Base-by-base conservation (phyloP, 441 rosid species). In the Populus hybrid region DNA sequence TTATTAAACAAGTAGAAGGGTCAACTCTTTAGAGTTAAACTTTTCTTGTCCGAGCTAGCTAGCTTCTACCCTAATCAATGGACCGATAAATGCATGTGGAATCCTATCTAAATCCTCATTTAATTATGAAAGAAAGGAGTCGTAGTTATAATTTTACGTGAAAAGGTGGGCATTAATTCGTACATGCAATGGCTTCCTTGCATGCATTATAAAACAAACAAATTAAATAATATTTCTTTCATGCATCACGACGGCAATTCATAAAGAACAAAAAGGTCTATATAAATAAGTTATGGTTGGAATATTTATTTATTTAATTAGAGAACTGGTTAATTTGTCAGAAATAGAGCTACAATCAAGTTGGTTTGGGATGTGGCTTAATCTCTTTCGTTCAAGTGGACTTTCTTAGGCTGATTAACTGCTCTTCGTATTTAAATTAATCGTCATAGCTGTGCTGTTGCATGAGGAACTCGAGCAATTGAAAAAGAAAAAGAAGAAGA, bases 21-120 rank as follows among this genome's bases (percentile, higher is more conserved):
- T 79, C 84, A 81, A 78, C 82, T 32, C 75, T 69, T 40, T 67
- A 59, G 57, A 72, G 34, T 76, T 75, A 30, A 75, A 69, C 72
- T 2, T 68, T 75, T 40, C 36, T 65, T 72, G 75, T 36, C 70
- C 34, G 5, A 26, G 35, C 30, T 28, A 28, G 30, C 30, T 28
- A 28, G 30, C 28, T 34, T 23, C 4, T 42, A 68, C 18, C 7
- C 12, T 40, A 46, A n/a, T 64, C 18, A 30, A 14, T 1, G 20
- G 6, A 18, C 10, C 26, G 40, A 8, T 57, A 6, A 26, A 30
- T 23, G 16, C 4, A 12, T 10, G 20, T 14, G 57, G 57, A 46
- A 14, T 46, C 57, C 57, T 46, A 46, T 46, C 57, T 6, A 1
- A 46, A 46, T 14, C 57, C 57, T 14, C 12, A 46, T 46, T 46